Conservation (phyloP, 257 asterid genomes). For the Capsicum chinense region DNA sequence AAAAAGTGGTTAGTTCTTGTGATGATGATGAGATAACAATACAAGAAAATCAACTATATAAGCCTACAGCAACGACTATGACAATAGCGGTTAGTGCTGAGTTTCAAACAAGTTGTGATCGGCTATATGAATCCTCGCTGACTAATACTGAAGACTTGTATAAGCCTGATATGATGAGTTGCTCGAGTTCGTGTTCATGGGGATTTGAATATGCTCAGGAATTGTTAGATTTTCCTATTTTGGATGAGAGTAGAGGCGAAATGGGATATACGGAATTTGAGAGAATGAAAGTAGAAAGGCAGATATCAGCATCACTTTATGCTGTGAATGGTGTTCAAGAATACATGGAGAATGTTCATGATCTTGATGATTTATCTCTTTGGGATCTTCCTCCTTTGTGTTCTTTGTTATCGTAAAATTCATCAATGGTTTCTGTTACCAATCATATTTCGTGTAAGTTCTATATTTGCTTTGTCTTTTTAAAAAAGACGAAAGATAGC, state of each 20-base stretch:
- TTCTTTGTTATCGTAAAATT: conserved; percentile 28
- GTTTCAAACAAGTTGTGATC: conserved; percentile 22
- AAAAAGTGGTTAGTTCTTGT: neutral
- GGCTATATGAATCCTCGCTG: conserved; percentile 24
- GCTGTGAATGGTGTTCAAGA: conserved; percentile 34
- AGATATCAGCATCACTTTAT: conserved; percentile 29
- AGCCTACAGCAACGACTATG: neutral
- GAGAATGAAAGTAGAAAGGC: conserved; percentile 32
- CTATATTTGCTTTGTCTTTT: neutral
- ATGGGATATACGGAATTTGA: conserved; percentile 33
- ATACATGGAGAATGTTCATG: conserved; percentile 25
- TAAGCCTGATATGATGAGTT: conserved; percentile 62
- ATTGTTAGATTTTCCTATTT: conserved; percentile 32
- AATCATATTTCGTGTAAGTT: neutral
- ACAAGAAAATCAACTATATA: neutral
- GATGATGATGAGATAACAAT: neutral
- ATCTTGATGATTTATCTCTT: conserved; percentile 26
- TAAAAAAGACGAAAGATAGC: too few relatives aligned
- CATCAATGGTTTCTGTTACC: neutral
- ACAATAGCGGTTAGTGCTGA: neutral
- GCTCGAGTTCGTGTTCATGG: conserved; percentile 33
- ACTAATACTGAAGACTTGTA: conserved; percentile 33
- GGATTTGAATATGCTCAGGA: conserved; percentile 40
- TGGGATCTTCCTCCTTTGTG: conserved; percentile 32
- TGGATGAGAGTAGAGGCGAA: conserved; percentile 22